Evolutionary conservation across 2,329 filamentous ascomycete genomes (phyloP).

Genomic region (Paecilomyces sp.): DNA sequence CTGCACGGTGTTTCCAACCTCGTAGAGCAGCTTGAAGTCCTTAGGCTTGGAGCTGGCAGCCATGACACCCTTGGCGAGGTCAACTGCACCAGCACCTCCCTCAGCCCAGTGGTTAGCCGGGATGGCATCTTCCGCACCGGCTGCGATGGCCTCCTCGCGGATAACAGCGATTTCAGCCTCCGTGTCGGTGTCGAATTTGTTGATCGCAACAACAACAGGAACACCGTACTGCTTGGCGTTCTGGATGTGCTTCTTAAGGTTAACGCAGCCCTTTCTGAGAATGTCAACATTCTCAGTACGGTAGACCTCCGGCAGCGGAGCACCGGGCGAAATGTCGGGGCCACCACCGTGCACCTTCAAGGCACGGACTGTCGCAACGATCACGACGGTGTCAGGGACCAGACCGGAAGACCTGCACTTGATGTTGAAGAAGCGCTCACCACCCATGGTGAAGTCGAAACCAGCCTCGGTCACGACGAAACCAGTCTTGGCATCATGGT

Average conservation of each 20-base stretch:
- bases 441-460: slow-evolving; percentile 99
- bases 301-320: slow-evolving; percentile 79
- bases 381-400: slow-evolving; percentile 84
- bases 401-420: slow-evolving; percentile 95
- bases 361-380: slow-evolving; percentile 91
- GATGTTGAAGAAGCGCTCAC: slow-evolving; percentile 99
- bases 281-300: slow-evolving; percentile 89
- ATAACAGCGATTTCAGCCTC: slow-evolving; percentile 85
- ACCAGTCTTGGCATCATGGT: slow-evolving; percentile 72
- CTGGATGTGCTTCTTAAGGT: slow-evolving; percentile 88
- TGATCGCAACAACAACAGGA: slow-evolving; percentile 93
- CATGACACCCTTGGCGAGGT: slow-evolving; percentile 82
- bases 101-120: slow-evolving; percentile 95
- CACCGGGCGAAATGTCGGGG: slow-evolving; percentile 85
- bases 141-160: slow-evolving; percentile 81
- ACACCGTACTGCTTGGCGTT: slow-evolving; percentile 87
- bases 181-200: slow-evolving; percentile 91
- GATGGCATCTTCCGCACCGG: slow-evolving; percentile 89
- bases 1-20: slow-evolving; percentile 69
- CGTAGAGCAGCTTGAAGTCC: slow-evolving; percentile 82
- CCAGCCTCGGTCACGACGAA: slow-evolving; percentile 96
- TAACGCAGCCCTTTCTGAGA: slow-evolving; percentile 82
- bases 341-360: slow-evolving; percentile 96
- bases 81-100: slow-evolving; percentile 81
- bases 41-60: slow-evolving; percentile 75